Evolutionary conservation across 805 yeast genomes (phyloP).

Genomic region (Ogataea sp.): DNA sequence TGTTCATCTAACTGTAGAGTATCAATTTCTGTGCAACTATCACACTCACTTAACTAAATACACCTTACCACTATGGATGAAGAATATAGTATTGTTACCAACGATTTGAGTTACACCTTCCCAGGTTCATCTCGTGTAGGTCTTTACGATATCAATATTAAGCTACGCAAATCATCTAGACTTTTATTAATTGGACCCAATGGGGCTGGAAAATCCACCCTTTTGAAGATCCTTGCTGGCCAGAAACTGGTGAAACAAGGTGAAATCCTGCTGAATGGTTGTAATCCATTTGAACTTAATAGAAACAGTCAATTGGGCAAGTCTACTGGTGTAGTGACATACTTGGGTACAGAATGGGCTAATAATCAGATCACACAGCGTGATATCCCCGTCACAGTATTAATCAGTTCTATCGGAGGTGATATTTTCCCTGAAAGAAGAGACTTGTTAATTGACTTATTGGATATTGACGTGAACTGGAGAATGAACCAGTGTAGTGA

Average conservation of each 20-base stretch:
- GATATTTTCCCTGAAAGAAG: conserved; percentile 63
- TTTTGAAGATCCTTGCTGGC: conserved; percentile 80
- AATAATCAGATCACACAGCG: conserved; percentile 81
- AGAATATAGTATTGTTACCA: conserved; percentile 49
- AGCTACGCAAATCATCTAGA: conserved; percentile 64
- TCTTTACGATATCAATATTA: conserved; percentile 50
- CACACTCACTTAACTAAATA: too few species aligned
- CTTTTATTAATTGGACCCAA: conserved; percentile 85
- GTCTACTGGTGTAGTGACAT: conserved; percentile 36
- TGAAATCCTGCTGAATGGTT: conserved; percentile 62
- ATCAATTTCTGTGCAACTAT: too few species aligned
- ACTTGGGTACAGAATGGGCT: conserved; percentile 97
- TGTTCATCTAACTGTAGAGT: too few species aligned
- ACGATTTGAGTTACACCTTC: conserved; percentile 61
- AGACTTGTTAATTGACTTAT: conserved; percentile 61
- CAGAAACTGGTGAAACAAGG: conserved; percentile 79
- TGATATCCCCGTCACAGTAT: conserved; percentile 79
- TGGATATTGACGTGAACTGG: conserved; percentile 87
- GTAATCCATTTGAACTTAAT: conserved; percentile 63
- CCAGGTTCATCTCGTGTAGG: conserved; percentile 54
- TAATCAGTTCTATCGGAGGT: conserved; percentile 81
- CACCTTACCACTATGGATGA: conserved; percentile 1
- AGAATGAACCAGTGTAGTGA: conserved; percentile 88
- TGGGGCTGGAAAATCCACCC: conserved; percentile 95
- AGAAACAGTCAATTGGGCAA: conserved; percentile 10